These are phyloP conservation scores for Maudiozyma serrabonitensis DNA, from an alignment of 805 yeast genomes.

Conservation along the genomic window DNA sequence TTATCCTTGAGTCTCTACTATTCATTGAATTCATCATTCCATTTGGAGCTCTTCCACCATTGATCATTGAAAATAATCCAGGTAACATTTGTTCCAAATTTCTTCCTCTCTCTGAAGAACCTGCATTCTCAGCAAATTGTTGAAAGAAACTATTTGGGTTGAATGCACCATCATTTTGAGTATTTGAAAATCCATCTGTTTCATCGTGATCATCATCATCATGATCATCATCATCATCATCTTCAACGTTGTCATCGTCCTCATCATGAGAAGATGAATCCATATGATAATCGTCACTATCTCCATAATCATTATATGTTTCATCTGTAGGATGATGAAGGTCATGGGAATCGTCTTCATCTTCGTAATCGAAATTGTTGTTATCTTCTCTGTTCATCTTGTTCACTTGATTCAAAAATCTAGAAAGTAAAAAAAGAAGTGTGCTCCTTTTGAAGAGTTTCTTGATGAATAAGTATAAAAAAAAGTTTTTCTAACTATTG, in stretches of 20 bases:
- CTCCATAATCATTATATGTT: not conserved
- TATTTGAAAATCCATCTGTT: conserved; percentile 9
- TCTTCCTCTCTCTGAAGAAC: conserved; percentile 6
- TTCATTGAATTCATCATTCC: conserved; percentile 1
- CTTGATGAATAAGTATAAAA: no score
- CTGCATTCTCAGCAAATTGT: not conserved
- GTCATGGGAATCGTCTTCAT: not conserved
- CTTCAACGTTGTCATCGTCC: conserved; percentile 11
- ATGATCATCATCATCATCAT: conserved; percentile 17
- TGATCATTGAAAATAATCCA: conserved; percentile 30
- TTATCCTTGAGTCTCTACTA: conserved; percentile 14
- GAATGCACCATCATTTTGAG: conserved; percentile 13
- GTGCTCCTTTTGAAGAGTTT: no score
- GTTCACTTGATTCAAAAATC: not conserved
- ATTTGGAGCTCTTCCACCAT: conserved; percentile 8
- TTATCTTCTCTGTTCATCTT: not conserved
- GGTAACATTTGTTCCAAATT: conserved; percentile 32
- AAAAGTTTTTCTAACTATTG: no score
- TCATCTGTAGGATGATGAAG: not conserved
- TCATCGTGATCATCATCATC: conserved; percentile 16
- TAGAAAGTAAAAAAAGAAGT: no score
- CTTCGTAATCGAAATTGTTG: not conserved
- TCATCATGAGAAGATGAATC: not conserved
- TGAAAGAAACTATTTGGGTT: not conserved
- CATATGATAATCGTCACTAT: not conserved